Conservation (phyloP, 176 grass and related monocot genomes). For the Bromus sterilis region DNA sequence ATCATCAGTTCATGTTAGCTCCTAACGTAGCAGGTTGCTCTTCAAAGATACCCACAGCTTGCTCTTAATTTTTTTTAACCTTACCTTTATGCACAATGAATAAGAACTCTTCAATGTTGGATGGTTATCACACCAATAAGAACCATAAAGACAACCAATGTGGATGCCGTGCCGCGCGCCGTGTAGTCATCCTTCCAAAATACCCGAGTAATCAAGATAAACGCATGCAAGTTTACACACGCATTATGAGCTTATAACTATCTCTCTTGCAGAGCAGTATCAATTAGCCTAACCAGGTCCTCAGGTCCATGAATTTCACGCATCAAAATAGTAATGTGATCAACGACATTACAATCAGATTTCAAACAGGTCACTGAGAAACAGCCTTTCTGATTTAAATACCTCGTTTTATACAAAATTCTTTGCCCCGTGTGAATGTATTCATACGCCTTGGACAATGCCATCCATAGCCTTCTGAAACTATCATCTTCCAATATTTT, state of each 20-base stretch:
- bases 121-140: neutral
- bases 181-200: conserved; percentile 14
- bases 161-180: no score
- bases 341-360: conserved; percentile 31
- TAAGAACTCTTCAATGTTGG: neutral
- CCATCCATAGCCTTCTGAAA: conserved; percentile 52
- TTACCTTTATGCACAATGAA: neutral
- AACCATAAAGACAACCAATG: neutral
- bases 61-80: neutral
- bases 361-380: conserved; percentile 39
- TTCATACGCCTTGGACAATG: conserved; percentile 44
- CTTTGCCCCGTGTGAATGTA: conserved; percentile 13
- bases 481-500: conserved; percentile 58
- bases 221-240: neutral
- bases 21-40: neutral
- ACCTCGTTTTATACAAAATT: neutral
- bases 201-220: neutral
- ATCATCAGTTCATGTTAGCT: neutral
- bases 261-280: conserved; percentile 16
- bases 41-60: neutral
- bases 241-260: neutral
- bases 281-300: conserved; percentile 57
- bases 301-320: conserved; percentile 43
- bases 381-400: conserved; percentile 18
- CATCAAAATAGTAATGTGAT: conserved; percentile 25